Evolutionary conservation across 208 protist genomes (phyloP).

Genomic region (Acanthamoeba castellanii): DNA sequence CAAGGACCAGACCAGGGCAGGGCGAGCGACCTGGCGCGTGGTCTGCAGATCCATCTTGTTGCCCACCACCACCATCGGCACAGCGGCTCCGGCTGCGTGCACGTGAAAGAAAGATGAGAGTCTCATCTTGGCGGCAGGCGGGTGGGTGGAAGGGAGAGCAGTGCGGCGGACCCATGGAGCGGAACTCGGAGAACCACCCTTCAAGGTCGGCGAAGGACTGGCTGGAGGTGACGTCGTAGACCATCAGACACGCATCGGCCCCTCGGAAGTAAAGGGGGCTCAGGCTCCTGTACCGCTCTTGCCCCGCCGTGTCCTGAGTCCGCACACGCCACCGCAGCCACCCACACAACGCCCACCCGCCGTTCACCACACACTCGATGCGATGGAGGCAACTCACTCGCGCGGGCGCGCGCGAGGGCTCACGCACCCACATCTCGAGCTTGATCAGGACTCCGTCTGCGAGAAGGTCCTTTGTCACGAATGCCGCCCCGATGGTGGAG

Average conservation of each 20-base stretch:
- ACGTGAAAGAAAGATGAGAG: neutral
- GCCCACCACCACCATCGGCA: slow-evolving; percentile 25
- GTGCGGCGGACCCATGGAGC: neutral
- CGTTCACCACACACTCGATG: neutral
- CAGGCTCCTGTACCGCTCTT: slow-evolving; percentile 58
- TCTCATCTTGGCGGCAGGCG: too few relatives aligned
- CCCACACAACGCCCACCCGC: neutral
- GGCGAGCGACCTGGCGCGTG: neutral
- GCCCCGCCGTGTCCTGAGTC: slow-evolving; percentile 37
- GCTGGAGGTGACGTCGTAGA: slow-evolving; percentile 54
- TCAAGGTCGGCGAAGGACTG: slow-evolving; percentile 6
- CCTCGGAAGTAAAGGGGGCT: slow-evolving; percentile 27
- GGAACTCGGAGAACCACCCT: slow-evolving; percentile 38
- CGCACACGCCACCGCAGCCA: too few relatives aligned
- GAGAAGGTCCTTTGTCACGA: slow-evolving; percentile 28
- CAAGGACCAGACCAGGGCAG: neutral
- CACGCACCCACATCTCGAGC: slow-evolving; percentile 47
- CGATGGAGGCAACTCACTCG: neutral
- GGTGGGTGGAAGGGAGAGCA: neutral
- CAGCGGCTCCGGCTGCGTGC: neutral
- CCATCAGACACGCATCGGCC: slow-evolving; percentile 44
- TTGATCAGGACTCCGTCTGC: neutral
- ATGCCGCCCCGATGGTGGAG: slow-evolving; percentile 23
- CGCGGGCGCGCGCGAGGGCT: neutral
- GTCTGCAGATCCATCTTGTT: slow-evolving; percentile 27